Evolutionary conservation across 306 rosid genomes (phyloP).

Genomic region (Gastrolobium villosum): DNA sequence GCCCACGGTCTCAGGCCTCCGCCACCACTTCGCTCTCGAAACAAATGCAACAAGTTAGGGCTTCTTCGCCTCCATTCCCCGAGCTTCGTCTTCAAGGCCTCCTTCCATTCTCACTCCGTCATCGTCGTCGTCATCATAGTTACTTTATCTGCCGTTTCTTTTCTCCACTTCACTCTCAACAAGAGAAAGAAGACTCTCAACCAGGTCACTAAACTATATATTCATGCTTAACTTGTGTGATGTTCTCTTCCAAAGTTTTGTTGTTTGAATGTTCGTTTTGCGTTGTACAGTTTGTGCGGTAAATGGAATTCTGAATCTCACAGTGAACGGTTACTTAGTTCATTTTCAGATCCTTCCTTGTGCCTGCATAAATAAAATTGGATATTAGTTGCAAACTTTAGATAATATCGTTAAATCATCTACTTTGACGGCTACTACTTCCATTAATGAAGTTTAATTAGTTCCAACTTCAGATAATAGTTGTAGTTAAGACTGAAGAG

Average conservation of each 20-base stretch:
- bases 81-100: slow-evolving; percentile 65
- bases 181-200: slow-evolving; percentile 58
- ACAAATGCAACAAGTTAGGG: slow-evolving; percentile 29
- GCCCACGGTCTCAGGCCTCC: slow-evolving; percentile 60
- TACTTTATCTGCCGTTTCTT: slow-evolving; percentile 78
- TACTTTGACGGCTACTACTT: no score
- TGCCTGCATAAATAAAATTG: neutral
- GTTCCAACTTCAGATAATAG: no score
- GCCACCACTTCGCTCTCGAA: slow-evolving; percentile 53
- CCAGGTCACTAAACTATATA: slow-evolving; percentile 50
- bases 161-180: slow-evolving; percentile 58
- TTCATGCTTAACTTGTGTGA: neutral
- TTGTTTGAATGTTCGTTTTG: slow-evolving; percentile 13
- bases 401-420: neutral
- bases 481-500: no score
- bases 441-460: no score
- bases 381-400: neutral
- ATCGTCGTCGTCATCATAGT: slow-evolving; percentile 65
- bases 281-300: neutral
- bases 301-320: neutral
- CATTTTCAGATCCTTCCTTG: slow-evolving; percentile 13
- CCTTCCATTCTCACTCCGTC: slow-evolving; percentile 62
- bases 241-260: neutral
- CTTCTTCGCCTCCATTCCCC: slow-evolving; percentile 58
- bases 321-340: neutral